phyloP scores from a whole-genome alignment of 495 filamentous ascomycete genomes.

The Amniculicola lignicola region DNA sequence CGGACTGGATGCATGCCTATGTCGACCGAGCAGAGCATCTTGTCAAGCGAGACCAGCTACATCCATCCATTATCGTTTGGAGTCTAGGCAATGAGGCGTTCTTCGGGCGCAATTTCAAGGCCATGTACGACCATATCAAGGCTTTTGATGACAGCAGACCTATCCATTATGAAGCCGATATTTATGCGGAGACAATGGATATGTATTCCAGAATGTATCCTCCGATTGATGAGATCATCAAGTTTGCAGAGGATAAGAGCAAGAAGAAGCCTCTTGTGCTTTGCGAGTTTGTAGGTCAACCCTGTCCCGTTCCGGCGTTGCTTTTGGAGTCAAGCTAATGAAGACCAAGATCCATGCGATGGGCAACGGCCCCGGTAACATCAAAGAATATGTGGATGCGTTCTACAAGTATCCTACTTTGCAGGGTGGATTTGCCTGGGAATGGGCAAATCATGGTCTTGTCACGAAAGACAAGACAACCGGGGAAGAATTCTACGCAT shows the following conservation, averaged over 20 bases:
- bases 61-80: constrained; percentile 67
- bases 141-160: constrained; percentile 54
- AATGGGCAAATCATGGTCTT: constrained; percentile 71
- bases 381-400: constrained; percentile 62
- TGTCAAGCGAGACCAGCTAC: constrained; percentile 64
- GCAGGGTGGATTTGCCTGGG: constrained; percentile 71
- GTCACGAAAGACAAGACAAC: constrained; percentile 49
- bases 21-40: constrained; percentile 62
- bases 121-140: constrained; percentile 63
- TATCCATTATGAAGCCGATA: constrained; percentile 66
- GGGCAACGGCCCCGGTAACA: constrained; percentile 67
- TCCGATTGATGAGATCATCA: constrained; percentile 49
- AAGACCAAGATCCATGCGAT: constrained; percentile 54
- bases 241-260: constrained; percentile 45
- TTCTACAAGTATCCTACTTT: constrained; percentile 57
- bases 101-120: constrained; percentile 60
- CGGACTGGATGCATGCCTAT: constrained; percentile 61
- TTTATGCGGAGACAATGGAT: constrained; percentile 56
- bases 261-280: constrained; percentile 57
- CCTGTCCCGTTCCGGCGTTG: not conserved
- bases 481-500: constrained; percentile 54
- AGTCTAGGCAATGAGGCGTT: constrained; percentile 67
- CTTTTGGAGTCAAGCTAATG: not conserved
- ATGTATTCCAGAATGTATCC: constrained; percentile 69
- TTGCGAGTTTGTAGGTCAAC: constrained; percentile 57